Base-by-base conservation (phyloP, 1,139 yeast genomes). In the Kodamaea ohmeri region DNA sequence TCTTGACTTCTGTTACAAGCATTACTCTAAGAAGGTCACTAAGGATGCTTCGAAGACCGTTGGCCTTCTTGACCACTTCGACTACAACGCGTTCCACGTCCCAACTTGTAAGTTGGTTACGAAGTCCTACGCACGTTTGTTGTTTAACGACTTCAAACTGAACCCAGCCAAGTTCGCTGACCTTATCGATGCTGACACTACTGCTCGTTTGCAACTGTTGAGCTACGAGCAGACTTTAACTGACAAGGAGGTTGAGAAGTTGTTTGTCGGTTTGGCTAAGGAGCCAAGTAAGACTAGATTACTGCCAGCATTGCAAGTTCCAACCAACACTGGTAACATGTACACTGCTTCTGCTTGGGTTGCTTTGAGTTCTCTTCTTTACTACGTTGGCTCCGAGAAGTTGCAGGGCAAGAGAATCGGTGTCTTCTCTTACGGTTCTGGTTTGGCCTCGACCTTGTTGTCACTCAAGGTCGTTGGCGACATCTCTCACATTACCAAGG, bases 321-420 rank as follows among this genome's bases (percentile, higher is more conserved):
- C 98, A 56, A 92, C 97, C 51, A 90, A 92, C 69, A 89, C 96
- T 47, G 99, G 99, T 68, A 94, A 94, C 76, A 86, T 90, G 90
- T 94, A 94, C 76, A 88, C 97, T 35, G 98, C 94, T 47, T 87
- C 96, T 31, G 80, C 89, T 38, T 94, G 88, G 79, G 83, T 95
- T 32, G 79, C 96, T 7, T 75, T 94, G 46, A 77, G 92, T 25
- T 90, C 98, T 12, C 70, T 88, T 47, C 71, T 94, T 53, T 80
- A 77, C 60, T 83, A 71, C 57, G 86, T 83, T 47, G 92, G 89
- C 33, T 73, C 78, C 39, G 94, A 82, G 36, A 68, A 76, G 39
- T 76, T 90, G 52, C 87, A 81, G 61, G 78, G 77, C 55, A 88
- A 90, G 74, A 82, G 97, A 65, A 73, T 94, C 56, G 95, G 96